phyloP scores from a whole-genome alignment of 2,329 filamentous ascomycete genomes.

The Pseudogymnoascus sp. region DNA sequence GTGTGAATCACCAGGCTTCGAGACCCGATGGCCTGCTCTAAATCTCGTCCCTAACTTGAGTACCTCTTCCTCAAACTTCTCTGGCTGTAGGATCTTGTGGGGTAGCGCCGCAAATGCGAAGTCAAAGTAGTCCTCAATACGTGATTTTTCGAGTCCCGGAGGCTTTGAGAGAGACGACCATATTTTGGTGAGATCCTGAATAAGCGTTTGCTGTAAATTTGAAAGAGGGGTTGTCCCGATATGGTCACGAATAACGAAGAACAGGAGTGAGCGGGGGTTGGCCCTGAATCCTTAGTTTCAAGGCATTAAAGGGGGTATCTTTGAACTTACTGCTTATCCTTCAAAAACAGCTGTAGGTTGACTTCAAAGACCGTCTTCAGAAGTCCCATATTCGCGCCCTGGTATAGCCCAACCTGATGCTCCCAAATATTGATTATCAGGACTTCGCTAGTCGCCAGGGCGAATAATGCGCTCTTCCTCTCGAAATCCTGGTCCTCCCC shows the following conservation, averaged over 20 bases:
- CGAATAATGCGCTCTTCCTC: slow-evolving; percentile 94
- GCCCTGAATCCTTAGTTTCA: slow-evolving; percentile 45
- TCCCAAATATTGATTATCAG: slow-evolving; percentile 99
- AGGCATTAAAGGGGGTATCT: slow-evolving; percentile 9
- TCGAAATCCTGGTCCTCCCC: slow-evolving; percentile 99
- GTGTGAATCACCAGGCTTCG: slow-evolving; percentile 49
- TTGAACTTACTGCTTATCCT: slow-evolving; percentile 72
- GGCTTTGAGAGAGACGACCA: slow-evolving; percentile 93
- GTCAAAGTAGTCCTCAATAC: slow-evolving; percentile 96
- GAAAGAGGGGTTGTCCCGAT: slow-evolving; percentile 82
- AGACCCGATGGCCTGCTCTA: slow-evolving; percentile 66
- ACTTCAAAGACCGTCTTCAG: slow-evolving; percentile 99
- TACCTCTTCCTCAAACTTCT: slow-evolving; percentile 78
- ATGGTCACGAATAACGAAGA: slow-evolving; percentile 98
- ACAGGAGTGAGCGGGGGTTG: slow-evolving; percentile 81
- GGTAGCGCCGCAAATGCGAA: slow-evolving; percentile 94
- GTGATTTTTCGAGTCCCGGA: slow-evolving; percentile 73
- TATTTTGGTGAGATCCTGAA: slow-evolving; percentile 84
- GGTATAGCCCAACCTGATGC: slow-evolving; percentile 94
- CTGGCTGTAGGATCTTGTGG: slow-evolving; percentile 92
- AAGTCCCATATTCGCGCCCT: slow-evolving; percentile 97
- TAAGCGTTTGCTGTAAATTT: slow-evolving; percentile 81
- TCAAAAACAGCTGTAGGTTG: slow-evolving; percentile 92
- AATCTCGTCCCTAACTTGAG: slow-evolving; percentile 74
- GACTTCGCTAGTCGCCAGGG: slow-evolving; percentile 93